Conservation (phyloP, 2,329 filamentous ascomycete genomes). For the Sphaceloma murrayae region DNA sequence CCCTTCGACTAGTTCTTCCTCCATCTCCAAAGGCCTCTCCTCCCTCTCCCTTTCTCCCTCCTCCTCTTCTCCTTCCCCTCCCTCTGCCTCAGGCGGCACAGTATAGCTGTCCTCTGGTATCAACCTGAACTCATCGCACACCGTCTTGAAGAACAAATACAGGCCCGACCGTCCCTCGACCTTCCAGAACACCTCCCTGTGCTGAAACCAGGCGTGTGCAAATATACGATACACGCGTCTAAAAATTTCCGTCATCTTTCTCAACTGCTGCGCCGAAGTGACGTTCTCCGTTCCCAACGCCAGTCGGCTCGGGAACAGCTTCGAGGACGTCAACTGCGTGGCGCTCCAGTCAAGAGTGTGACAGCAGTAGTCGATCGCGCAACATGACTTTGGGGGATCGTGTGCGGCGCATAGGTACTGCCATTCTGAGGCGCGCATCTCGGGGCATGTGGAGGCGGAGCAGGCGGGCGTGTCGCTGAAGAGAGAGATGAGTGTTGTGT, state of each 20-base stretch:
- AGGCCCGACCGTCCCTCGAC: conserved; percentile 84
- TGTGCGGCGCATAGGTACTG: conserved; percentile 98
- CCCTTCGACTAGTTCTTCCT: conserved; percentile 25
- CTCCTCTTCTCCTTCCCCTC: conserved; percentile 18
- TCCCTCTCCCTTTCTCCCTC: conserved; percentile 19
- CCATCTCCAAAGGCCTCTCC: conserved; percentile 18
- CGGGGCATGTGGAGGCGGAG: conserved; percentile 79
- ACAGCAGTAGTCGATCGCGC: conserved; percentile 97
- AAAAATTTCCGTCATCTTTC: conserved; percentile 91
- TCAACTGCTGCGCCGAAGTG: conserved; percentile 47
- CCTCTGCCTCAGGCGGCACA: conserved; percentile 80
- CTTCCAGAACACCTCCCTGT: conserved; percentile 88
- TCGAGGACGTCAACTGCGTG: conserved; percentile 85
- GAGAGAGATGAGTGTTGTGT: conserved; percentile 83
- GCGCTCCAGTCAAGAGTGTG: conserved; percentile 97
- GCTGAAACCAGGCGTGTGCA: conserved; percentile 97
- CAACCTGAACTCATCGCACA: conserved; percentile 84
- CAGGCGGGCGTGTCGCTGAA: conserved; percentile 86
- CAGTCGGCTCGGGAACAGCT: conserved; percentile 86
- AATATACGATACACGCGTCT: conserved; percentile 91
- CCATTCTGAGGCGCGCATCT: conserved; percentile 99
- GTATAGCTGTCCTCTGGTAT: conserved; percentile 94
- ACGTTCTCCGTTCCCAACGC: conserved; percentile 41
- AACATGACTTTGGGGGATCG: conserved; percentile 91
- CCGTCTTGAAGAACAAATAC: conserved; percentile 94